Base-by-base conservation (phyloP, 139 green algal species). In the Chlamydomonas incerta region DNA sequence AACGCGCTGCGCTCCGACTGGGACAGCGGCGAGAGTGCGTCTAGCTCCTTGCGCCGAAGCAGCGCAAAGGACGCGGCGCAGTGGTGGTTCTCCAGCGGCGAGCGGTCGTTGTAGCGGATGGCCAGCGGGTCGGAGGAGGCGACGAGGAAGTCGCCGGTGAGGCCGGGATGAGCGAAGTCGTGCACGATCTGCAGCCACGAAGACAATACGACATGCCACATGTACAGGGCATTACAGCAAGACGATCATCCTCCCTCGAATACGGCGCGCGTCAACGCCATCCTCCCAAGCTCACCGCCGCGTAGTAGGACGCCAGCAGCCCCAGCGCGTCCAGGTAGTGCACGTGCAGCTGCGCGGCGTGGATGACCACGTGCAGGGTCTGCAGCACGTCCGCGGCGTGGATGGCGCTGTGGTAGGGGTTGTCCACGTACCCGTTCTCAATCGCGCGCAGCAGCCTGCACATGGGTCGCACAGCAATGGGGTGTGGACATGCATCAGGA, bases 71-170 rank as follows among this genome's bases (percentile, higher is more conserved):
- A 79, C 11, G 81, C 87, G 8, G 87, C 82, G 62, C 89, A 57
- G 67, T 91, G 87, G 71, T 93, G 90, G 74, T 91, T 91, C 72
- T 93, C 90, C 80, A 90, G 65, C 8, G 87, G 87, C 2, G 69
- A 80, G 10, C 72, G 71, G 83, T 93, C 92, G 80, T 95, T 95
- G 90, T 95, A 95, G 13, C 81, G 72, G 3, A 93, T 47, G 20
- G 92, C 89, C 31, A 93, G 75, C 21, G 66, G 33, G 82, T 93
- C 75, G 0, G 69, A 41, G 11, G 82, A 82, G 23, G 70, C 72
- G 11, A 93, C 71, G 6, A 95, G 79, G 81, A 93, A 95, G 66
- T 89, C 87, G 72, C 91, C 91, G 82, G 86, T 94, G 60, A 94
- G 58, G 34, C 90, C 90, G 3, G 65, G 69, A 67, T 93, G 90